These are phyloP conservation scores for Plasmopara viticola DNA, from an alignment of 352 stramenopile genomes.

Conservation along the genomic window DNA sequence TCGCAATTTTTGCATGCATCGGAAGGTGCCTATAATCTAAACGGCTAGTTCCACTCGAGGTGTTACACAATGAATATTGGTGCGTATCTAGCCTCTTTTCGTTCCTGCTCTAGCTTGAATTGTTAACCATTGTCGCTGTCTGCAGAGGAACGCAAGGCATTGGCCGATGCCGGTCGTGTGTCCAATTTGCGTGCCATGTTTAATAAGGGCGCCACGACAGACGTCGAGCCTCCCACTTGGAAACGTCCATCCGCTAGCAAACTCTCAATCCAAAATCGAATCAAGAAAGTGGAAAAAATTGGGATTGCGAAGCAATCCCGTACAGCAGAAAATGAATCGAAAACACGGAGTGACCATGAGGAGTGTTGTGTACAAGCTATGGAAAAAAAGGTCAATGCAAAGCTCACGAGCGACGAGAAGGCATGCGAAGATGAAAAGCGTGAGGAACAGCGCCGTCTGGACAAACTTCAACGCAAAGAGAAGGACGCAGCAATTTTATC, in stretches of 20 bases:
- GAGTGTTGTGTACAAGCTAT: constrained; percentile 21
- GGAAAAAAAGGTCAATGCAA: constrained; percentile 23
- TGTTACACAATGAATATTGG: constrained; percentile 11
- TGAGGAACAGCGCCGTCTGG: constrained; percentile 27
- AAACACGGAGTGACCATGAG: constrained; percentile 29
- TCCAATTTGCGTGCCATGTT: constrained; percentile 64
- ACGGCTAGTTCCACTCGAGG: not conserved
- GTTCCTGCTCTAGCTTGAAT: not conserved
- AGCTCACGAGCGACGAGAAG: constrained; percentile 33
- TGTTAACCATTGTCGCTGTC: not conserved
- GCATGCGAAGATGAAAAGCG: constrained; percentile 40
- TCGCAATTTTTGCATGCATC: not conserved
- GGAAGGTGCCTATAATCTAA: no score
- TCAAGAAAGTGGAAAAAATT: constrained; percentile 30
- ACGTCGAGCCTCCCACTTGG: constrained; percentile 18
- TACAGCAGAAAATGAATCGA: constrained; percentile 10
- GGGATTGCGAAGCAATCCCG: constrained; percentile 31
- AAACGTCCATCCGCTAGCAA: constrained; percentile 4
- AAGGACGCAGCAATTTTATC: no score
- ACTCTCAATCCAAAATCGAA: constrained; percentile 15
- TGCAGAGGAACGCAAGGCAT: constrained; percentile 43
- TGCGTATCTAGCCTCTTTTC: not conserved
- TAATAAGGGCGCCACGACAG: constrained; percentile 35
- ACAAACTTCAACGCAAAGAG: not conserved
- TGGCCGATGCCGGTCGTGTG: constrained; percentile 45